These are phyloP conservation scores for Aspergillus sp. DNA, from an alignment of 2,329 filamentous ascomycete genomes.

Conservation along the genomic window DNA sequence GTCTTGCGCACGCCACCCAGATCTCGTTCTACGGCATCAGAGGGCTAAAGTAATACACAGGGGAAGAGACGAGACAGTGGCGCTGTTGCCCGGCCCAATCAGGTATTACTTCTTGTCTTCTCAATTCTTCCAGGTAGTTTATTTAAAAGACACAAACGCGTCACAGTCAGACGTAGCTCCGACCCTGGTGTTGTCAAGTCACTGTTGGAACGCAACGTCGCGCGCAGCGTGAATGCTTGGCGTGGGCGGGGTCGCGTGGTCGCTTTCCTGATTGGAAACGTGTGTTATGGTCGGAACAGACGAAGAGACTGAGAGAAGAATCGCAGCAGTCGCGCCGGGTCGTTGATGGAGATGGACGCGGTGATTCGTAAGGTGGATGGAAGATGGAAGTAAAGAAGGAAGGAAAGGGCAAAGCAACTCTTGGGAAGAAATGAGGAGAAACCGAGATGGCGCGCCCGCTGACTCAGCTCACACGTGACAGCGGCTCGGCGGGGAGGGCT, in stretches of 20 bases:
- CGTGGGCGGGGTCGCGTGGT: constrained; percentile 32
- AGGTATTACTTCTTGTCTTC: constrained; percentile 34
- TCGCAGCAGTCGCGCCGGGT: neutral
- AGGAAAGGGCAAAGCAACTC: neutral
- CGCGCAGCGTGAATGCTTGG: constrained; percentile 26
- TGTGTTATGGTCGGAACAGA: neutral
- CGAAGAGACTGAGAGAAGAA: neutral
- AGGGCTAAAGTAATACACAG: constrained; percentile 42
- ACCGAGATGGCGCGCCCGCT: constrained; percentile 8
- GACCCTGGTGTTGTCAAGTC: constrained; percentile 13
- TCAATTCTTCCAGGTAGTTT: constrained; percentile 22
- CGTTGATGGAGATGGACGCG: neutral
- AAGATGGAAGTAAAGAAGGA: constrained; percentile 6
- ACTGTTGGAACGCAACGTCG: constrained; percentile 24
- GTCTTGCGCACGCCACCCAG: constrained; percentile 26
- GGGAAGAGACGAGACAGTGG: constrained; percentile 31
- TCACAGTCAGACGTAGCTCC: constrained; percentile 17
- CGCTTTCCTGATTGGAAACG: constrained; percentile 1
- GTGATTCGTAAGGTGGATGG: neutral
- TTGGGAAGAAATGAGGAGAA: constrained; percentile 12
- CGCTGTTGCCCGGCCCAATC: constrained; percentile 29
- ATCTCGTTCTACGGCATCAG: constrained; percentile 43
- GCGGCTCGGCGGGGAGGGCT: constrained; percentile 20
- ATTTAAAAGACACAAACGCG: constrained; percentile 19
- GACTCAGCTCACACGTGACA: constrained; percentile 20